Evolutionary conservation across 2,329 filamentous ascomycete species (phyloP).

Genomic region (Kalmusia sp.): DNA sequence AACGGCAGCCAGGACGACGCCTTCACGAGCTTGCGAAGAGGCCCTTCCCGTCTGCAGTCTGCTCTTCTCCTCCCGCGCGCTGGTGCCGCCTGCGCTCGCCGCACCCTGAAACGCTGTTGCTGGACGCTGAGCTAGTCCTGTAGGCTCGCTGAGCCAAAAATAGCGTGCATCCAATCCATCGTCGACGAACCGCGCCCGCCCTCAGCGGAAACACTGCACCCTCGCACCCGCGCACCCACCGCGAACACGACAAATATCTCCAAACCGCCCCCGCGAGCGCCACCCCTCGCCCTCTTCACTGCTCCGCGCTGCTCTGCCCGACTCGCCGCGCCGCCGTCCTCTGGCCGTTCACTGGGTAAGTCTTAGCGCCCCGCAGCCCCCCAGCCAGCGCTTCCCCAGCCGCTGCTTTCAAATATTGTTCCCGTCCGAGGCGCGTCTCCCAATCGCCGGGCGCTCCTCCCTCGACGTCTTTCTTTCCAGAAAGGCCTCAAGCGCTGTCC

Average conservation of each 20-base stretch:
- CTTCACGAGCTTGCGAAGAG: no score
- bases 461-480: constrained; percentile 25
- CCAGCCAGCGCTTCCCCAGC: constrained; percentile 42
- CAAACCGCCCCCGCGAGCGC: constrained; percentile 14
- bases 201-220: constrained; percentile 11
- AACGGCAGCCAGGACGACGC: no score
- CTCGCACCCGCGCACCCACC: constrained; percentile 10
- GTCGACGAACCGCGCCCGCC: neutral
- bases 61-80: no score
- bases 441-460: constrained; percentile 29
- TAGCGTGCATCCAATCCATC: constrained; percentile 21
- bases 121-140: constrained; percentile 24
- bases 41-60: no score
- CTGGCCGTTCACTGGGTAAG: constrained; percentile 43
- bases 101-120: constrained; percentile 36
- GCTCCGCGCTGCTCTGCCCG: constrained; percentile 9
- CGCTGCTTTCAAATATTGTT: constrained; percentile 39
- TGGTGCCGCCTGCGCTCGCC: neutral
- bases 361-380: constrained; percentile 44
- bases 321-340: constrained; percentile 13
- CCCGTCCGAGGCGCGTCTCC: constrained; percentile 19
- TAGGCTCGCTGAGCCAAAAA: constrained; percentile 34
- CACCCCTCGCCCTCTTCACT: neutral
- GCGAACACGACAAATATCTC: neutral
- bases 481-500: constrained; percentile 31